Evolutionary conservation across 108 stramenopile genomes (phyloP), one percentile per base, ranked within the genome.

Genomic region (Stephanodiscus minutulus): DNA sequence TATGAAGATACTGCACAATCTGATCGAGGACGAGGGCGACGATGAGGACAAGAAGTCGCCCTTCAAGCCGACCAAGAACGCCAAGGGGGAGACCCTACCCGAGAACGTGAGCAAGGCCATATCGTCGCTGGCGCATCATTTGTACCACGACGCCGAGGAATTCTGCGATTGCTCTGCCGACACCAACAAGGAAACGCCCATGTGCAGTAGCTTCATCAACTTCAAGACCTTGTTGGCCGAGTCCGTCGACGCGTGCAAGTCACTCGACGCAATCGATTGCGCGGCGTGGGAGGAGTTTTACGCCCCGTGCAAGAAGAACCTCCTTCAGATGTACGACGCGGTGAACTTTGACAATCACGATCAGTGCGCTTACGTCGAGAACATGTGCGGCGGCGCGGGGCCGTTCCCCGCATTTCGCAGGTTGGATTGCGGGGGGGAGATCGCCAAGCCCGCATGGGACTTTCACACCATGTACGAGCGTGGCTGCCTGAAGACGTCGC

Each of bases 221-320:
- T 93, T 94, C 90, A 94, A 94, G 61, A 91, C 88, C 17, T 61
- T 96, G 13, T 52, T 96, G n/a, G 90, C 82, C 46, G 96, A 96
- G 72, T 79, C 91, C 6, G 72, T 92, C 9, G 96, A 96, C 76
- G 96, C 91, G 6, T 96, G 96, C 79, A 66, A 77, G 50, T 83
- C 93, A 20, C 81, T 96, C 31, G 96, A 96, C 82, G 83, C 82
- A 39, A 93, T 96, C 68, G 96, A 96, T 67, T 96, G 96, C 53
- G 90, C 84, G 71, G 85, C 93, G 3, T 94, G 91, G 93, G 77
- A 76, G 27, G 96, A 94, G 61, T 96, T 91, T 66, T 87, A 84
- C 58, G 66, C 67, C 8, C 86, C 82, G 6, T 96, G 96, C 83
- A 81, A 93, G 72, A 54, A 49, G 21, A 94, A 86, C 61, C 17